These are phyloP conservation scores for Jaapia argillacea DNA, from an alignment of 768 basidiomycete species.

Conservation along the genomic window DNA sequence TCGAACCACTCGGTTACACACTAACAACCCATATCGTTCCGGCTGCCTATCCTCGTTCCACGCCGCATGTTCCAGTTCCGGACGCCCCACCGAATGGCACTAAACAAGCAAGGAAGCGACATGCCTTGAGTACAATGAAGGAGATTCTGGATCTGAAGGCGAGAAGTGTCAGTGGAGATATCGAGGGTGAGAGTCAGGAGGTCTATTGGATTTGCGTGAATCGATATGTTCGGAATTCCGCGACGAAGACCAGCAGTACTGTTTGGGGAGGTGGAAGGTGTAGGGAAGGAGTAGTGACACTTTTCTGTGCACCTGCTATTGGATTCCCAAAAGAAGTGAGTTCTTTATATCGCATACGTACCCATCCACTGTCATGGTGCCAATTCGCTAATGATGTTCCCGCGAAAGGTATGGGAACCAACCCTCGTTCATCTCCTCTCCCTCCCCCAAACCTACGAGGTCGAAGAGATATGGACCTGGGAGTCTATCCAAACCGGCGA, in stretches of 20 bases:
- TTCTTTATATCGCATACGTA: no score
- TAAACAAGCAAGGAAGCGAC: conserved; percentile 19
- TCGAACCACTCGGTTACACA: conserved; percentile 16
- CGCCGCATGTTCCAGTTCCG: conserved; percentile 30
- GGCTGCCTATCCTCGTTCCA: conserved; percentile 39
- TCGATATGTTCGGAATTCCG: conserved; percentile 43
- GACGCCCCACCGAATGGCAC: conserved; percentile 19
- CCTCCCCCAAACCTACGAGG: conserved; percentile 11
- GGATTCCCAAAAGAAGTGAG: conserved; percentile 82
- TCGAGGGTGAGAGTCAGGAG: conserved; percentile 5
- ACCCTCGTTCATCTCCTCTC: conserved; percentile 41
- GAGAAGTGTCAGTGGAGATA: conserved; percentile 10
- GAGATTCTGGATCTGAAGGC: neutral
- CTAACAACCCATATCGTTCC: conserved; percentile 50
- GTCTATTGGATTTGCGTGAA: conserved; percentile 66
- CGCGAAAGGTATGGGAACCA: conserved; percentile 81
- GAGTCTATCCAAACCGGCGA: conserved; percentile 85
- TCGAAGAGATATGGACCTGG: conserved; percentile 76
- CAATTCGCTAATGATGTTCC: no score
- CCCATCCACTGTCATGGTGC: no score
- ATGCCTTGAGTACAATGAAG: neutral
- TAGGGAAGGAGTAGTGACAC: conserved; percentile 45
- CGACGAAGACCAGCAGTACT: no score
- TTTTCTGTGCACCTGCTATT: conserved; percentile 77
- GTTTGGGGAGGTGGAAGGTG: no score